Evolutionary conservation across 169 alveolate species (phyloP), one percentile per base, ranked within the genome.

Genomic region (Plasmodium gaboni): DNA sequence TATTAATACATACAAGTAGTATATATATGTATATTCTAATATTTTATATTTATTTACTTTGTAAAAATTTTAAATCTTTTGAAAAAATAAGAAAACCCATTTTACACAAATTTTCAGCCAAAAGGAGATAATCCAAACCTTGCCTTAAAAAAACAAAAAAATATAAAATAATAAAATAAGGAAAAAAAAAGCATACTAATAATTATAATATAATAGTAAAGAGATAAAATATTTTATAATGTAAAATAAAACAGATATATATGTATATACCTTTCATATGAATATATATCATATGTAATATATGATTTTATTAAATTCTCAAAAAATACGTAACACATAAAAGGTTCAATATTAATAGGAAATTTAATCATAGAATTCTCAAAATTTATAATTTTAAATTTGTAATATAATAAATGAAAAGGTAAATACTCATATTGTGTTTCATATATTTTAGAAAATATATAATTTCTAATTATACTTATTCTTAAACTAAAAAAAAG

Each of bases 401-500:
- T 69, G 64, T 65, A 80, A 48, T 28, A 24, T 32, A 80, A 65
- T 80, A 80, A 80, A 53, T 80, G 44, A 68, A 51, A 51, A 8
- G 90, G 90, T 28, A 80, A 15, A 48, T 67, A 55, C 28, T 80
- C 44, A 24, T 67, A 46, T 26, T 80, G 90, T 10, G 53, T 63
- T 32, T 48, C 64, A 80, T 80, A 80, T 53, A 80, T 80, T 42
- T 68, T 67, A 12, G 90, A 53, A 69, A 80, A 80, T 38, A 80
- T 71, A 51, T 80, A 80, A 71, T 80, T 80, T 48, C 90, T 19
- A 15, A 80, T 24, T 67, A 53, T 69, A 53, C 50, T 55, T 22
- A 67, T 65, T 28, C 48, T 80, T 53, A 80, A 69, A 24, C 90
- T 80, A 42, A 80, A 80, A 68, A 67, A 80, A 68, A 80, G 90